Conservation (phyloP, 768 basidiomycete species). For the Russula lepida region DNA sequence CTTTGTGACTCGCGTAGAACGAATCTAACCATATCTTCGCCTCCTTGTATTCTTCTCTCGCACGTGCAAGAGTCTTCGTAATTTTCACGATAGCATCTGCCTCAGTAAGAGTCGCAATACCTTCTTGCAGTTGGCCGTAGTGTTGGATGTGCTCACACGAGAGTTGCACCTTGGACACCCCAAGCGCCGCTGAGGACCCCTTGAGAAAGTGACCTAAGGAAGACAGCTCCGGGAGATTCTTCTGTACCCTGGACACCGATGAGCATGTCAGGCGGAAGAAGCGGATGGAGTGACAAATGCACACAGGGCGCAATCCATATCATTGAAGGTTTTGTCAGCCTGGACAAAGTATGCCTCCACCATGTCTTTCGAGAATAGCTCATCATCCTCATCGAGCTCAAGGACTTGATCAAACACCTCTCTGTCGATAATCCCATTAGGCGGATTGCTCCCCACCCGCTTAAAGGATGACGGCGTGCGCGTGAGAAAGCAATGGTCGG, state of each 20-base stretch:
- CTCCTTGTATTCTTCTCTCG: constrained; percentile 9
- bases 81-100: constrained; percentile 14
- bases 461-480: neutral
- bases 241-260: constrained; percentile 37
- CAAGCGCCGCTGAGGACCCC: constrained; percentile 92
- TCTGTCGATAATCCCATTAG: constrained; percentile 55
- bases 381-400: constrained; percentile 85
- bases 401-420: constrained; percentile 79
- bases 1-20: neutral
- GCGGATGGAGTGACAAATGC: neutral
- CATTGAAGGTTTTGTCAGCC: constrained; percentile 60
- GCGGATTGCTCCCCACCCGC: neutral
- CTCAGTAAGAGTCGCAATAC: neutral
- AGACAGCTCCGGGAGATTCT: constrained; percentile 61
- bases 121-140: constrained; percentile 30
- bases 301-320: constrained; percentile 52
- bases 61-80: constrained; percentile 6
- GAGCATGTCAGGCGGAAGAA: constrained; percentile 24
- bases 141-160: constrained; percentile 91
- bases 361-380: constrained; percentile 74
- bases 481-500: neutral
- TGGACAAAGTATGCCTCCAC: constrained; percentile 75
- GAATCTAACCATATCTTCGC: constrained; percentile 13
- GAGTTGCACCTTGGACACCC: constrained; percentile 69
- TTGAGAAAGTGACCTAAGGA: constrained; percentile 90